Evolutionary conservation across 345 rosid species (phyloP).

Genomic region (Microthlaspi erraticum): DNA sequence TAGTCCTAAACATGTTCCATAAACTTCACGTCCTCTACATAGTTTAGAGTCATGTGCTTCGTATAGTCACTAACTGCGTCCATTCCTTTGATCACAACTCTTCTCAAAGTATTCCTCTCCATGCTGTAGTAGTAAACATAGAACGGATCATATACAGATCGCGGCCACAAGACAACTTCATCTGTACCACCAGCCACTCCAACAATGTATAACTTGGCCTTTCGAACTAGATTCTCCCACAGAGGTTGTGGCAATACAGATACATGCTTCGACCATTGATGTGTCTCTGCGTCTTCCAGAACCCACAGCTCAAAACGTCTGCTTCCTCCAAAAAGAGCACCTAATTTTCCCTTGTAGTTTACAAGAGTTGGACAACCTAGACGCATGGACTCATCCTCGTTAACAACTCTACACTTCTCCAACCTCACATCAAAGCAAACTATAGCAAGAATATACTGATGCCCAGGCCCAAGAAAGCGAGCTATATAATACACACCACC

Average conservation of each 20-base stretch:
- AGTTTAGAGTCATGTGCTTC: neutral
- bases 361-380: neutral
- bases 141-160: no score
- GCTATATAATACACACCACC: no score
- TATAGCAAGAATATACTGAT: no score
- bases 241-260: neutral
- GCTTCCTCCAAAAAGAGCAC: no score
- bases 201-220: neutral
- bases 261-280: neutral
- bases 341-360: no score
- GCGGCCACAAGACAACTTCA: no score
- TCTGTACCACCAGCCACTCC: no score
- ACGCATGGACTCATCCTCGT: neutral
- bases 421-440: no score
- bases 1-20: no score
- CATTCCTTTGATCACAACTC: neutral
- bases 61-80: no score
- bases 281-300: neutral
- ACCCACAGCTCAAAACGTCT: conserved; percentile 13
- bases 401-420: no score
- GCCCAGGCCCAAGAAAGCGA: no score
- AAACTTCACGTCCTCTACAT: conserved; percentile 2
- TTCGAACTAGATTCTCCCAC: neutral
- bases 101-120: neutral
- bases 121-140: conserved; percentile 7